These are phyloP conservation scores for Catenaria anguillulae DNA, from an alignment of 371 early-diverging fungal species.

Conservation along the genomic window DNA sequence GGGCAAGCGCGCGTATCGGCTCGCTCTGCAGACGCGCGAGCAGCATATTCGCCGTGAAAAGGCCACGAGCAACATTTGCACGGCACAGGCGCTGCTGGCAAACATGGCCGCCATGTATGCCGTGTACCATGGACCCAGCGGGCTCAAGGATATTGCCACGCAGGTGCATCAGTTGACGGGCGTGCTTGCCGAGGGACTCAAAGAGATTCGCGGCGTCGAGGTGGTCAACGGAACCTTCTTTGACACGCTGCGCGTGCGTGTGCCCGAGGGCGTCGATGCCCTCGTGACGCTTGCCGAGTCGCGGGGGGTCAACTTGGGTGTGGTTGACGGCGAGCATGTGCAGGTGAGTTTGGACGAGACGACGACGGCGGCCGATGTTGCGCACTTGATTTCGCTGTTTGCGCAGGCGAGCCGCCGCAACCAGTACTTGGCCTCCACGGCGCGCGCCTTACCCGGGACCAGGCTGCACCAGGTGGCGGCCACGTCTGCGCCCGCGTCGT, in stretches of 20 bases:
- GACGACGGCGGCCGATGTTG: constrained; percentile 60
- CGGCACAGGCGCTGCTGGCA: constrained; percentile 83
- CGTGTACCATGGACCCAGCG: constrained; percentile 92
- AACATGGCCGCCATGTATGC: constrained; percentile 91
- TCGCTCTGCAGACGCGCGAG: constrained; percentile 91
- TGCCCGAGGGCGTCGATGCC: constrained; percentile 26
- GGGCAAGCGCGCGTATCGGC: constrained; percentile 79
- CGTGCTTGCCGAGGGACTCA: constrained; percentile 60
- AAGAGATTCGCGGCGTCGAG: constrained; percentile 42
- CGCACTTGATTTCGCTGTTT: constrained; percentile 55
- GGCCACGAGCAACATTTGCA: constrained; percentile 96
- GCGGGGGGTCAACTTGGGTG: constrained; percentile 71
- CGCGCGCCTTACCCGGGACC: constrained; percentile 23
- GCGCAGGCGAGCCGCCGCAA: constrained; percentile 27
- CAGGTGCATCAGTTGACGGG: constrained; percentile 77
- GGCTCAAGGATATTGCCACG: constrained; percentile 72
- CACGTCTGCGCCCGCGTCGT: constrained; percentile 14
- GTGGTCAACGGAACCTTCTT: constrained; percentile 75
- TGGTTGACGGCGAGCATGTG: constrained; percentile 36
- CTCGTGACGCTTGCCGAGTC: constrained; percentile 53
- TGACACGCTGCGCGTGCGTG: constrained; percentile 75
- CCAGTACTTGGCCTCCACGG: constrained; percentile 12
- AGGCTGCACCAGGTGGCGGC: constrained; percentile 11
- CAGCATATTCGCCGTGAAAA: constrained; percentile 97
- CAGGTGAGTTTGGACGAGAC: constrained; percentile 79